Percentiles rank a stretch among this genome's conserved stretches.
phyloP scores from a whole-genome alignment of 306 rosid species.

The Pterocarpus macrocarpus region DNA sequence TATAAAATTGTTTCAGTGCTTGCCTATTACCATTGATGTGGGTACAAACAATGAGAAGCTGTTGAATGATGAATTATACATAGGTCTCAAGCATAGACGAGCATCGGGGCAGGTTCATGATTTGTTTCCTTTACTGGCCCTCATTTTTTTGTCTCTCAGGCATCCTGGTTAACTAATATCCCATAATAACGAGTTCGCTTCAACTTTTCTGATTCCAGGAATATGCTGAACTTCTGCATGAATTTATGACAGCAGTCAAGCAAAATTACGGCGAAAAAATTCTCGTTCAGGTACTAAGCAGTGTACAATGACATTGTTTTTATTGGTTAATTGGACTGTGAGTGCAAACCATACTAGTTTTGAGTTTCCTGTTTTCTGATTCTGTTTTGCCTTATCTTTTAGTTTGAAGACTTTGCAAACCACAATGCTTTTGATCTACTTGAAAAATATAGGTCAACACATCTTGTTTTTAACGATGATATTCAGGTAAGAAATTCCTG shows the following conservation, averaged over 20 bases:
- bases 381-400: slow-evolving; percentile 40
- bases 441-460: slow-evolving; percentile 80
- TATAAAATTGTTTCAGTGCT: slow-evolving; percentile 72
- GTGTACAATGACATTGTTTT: slow-evolving; percentile 26
- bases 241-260: slow-evolving; percentile 92
- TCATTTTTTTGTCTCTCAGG: slow-evolving; percentile 39
- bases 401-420: slow-evolving; percentile 99
- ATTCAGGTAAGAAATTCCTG: slow-evolving; percentile 71
- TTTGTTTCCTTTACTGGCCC: slow-evolving; percentile 16
- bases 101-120: slow-evolving; percentile 86
- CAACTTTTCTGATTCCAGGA: slow-evolving; percentile 59
- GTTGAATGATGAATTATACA: slow-evolving; percentile 89
- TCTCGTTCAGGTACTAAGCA: slow-evolving; percentile 80
- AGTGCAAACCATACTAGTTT: slow-evolving; percentile 2
- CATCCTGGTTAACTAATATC: not conserved
- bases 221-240: slow-evolving; percentile 84
- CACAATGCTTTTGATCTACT: slow-evolving; percentile 99
- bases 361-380: slow-evolving; percentile 40
- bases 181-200: slow-evolving; percentile 28
- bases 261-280: slow-evolving; percentile 90
- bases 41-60: slow-evolving; percentile 94
- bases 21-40: slow-evolving; percentile 98
- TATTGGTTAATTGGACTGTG: slow-evolving; percentile 22
- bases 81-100: slow-evolving; percentile 90
- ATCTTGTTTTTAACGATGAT: slow-evolving; percentile 96